Percentiles rank a stretch among this genome's conserved stretches.
phyloP scores from a whole-genome alignment of 78 protist genomes.

The slime mould (Dictyostelium discoideum) region dicty_2.7 NC_007088.5:857501-858000 shows the following conservation, averaged over 20 bases:
- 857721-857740: slow-evolving; percentile 37
- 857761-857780: slow-evolving; percentile 74
- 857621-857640: background rate
- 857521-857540: background rate
- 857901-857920: background rate
- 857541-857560: background rate
- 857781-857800: slow-evolving; percentile 7
- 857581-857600: slow-evolving; percentile 14
- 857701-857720: slow-evolving; percentile 43
- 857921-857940: slow-evolving; percentile 66
- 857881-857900: background rate
- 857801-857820: slow-evolving; percentile 25
- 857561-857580: slow-evolving; percentile 32
- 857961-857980: background rate
- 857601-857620: slow-evolving; percentile 9
- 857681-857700: slow-evolving; percentile 42
- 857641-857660: slow-evolving; percentile 35
- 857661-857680: background rate
- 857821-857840: slow-evolving; percentile 1
- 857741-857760: slow-evolving; percentile 71
- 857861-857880: background rate
- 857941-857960: slow-evolving; percentile 46
- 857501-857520: background rate
- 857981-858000: background rate
- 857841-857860: background rate